phyloP scores from a whole-genome alignment of 2,329 filamentous ascomycete genomes.

The Beauveria caledonica region DNA sequence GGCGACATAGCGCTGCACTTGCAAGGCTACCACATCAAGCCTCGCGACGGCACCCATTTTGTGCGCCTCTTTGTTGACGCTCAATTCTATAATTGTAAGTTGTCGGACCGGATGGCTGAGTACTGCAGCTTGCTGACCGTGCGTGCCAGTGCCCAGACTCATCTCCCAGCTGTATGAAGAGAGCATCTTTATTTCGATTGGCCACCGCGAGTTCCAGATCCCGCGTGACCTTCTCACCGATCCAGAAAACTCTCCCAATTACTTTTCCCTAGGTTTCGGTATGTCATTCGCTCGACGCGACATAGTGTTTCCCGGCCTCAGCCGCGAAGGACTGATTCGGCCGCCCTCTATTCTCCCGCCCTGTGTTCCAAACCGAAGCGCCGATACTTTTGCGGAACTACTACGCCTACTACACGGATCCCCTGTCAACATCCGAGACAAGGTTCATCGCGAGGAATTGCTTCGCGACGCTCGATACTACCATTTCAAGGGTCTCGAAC shows the following conservation, averaged over 20 bases:
- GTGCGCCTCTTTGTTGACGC: slow-evolving; percentile 90
- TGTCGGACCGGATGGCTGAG: background rate
- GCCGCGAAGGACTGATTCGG: slow-evolving; percentile 68
- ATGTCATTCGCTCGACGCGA: slow-evolving; percentile 75
- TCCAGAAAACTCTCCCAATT: slow-evolving; percentile 89
- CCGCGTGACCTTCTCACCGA: slow-evolving; percentile 77
- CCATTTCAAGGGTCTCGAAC: slow-evolving; percentile 85
- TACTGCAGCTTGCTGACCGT: background rate
- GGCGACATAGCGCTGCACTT: slow-evolving; percentile 82
- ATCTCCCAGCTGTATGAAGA: slow-evolving; percentile 88
- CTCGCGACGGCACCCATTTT: slow-evolving; percentile 76
- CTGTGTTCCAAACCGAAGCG: slow-evolving; percentile 68
- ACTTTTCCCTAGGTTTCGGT: slow-evolving; percentile 84
- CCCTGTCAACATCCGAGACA: slow-evolving; percentile 65
- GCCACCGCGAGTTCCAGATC: slow-evolving; percentile 79
- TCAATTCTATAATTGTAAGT: slow-evolving; percentile 79
- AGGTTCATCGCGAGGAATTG: slow-evolving; percentile 67
- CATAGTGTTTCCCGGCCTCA: slow-evolving; percentile 79
- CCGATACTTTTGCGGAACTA: slow-evolving; percentile 77
- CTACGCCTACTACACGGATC: slow-evolving; percentile 79
- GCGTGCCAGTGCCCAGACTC: slow-evolving; percentile 63
- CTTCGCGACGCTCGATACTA: slow-evolving; percentile 86
- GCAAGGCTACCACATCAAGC: slow-evolving; percentile 82
- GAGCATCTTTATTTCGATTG: slow-evolving; percentile 87
- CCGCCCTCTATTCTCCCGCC: slow-evolving; percentile 83